Evolutionary conservation across 768 basidiomycete species (phyloP), one percentile per base, ranked within the genome.

Genomic region (Psilocybe azurescens): DNA sequence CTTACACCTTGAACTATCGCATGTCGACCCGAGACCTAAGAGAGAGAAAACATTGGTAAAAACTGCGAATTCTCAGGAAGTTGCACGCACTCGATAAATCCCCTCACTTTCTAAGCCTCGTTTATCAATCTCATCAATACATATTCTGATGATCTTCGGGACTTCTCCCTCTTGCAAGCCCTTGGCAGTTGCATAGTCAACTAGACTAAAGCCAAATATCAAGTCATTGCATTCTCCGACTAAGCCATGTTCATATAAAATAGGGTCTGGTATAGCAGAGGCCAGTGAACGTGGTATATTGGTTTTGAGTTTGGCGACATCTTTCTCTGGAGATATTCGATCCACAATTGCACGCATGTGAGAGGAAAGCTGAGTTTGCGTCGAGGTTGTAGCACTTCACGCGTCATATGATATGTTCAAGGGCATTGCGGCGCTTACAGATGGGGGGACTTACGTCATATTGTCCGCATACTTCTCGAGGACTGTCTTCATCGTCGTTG

Each of bases 171-270:
- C 93, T 16, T 76, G 79, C 14, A 93, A 77, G 47, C 85, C 86
- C 64, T 94, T 86, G 8, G 92, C 83, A 41, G 90, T 94, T 14
- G 95, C 93, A 70, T 97, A 97, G 70, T 96, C 95, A 44, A 90
- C 88, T 60, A 97, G 77, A 66, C 86, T 89, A 65, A 96, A 88
- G 24, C 95, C 95, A 70, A 97, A 97, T 36, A 96, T 91, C 28
- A 97, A 76, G 73, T 96, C 94, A 56, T 84, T 86, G 70, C 95
- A 97, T 71, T 89, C 87, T 28, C 95, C 95, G 28, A 97, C 90
- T 63, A 83, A 80, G 59, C 85, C 89, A 70, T 92, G 89, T 68
- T 90, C 82, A 74, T 95, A 94, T 68, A 92, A 77, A 39, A 88
- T 81, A 11, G 87, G 88, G 62, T 87, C 87, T 16, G 91, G 93